Evolutionary conservation across 2,329 filamentous ascomycete genomes (phyloP).

Genomic region (Colletotrichum sp.): DNA sequence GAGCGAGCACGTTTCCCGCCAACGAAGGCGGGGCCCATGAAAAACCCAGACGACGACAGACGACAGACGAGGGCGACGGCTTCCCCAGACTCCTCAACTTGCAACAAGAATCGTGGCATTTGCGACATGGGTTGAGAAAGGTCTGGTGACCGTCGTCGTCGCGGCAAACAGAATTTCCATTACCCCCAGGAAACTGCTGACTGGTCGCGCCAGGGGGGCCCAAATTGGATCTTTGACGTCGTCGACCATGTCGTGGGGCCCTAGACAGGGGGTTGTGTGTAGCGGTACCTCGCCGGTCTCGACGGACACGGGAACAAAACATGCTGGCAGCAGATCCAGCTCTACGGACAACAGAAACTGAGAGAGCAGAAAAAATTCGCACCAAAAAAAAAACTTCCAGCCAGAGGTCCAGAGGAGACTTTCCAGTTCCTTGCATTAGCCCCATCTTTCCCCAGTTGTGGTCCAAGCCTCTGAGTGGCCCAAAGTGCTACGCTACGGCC

Average conservation of each 20-base stretch:
- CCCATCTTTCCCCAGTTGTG: slow-evolving; percentile 9
- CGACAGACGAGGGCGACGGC: background rate
- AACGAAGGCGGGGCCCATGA: background rate
- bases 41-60: background rate
- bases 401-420: background rate
- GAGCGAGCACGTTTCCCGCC: slow-evolving; percentile 1
- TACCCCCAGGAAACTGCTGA: slow-evolving; percentile 22
- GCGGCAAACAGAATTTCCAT: slow-evolving; percentile 15
- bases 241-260: background rate
- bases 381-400: background rate
- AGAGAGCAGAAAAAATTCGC: background rate
- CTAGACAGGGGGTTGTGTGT: background rate
- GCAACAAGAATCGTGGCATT: slow-evolving; percentile 9
- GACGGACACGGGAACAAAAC: background rate
- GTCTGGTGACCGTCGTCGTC: slow-evolving; percentile 13
- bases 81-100: background rate
- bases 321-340: slow-evolving; percentile 5
- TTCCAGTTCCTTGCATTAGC: slow-evolving; percentile 21
- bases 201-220: background rate
- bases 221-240: slow-evolving; percentile 9
- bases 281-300: background rate
- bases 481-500: background rate
- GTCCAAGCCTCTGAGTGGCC: background rate
- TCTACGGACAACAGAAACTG: background rate
- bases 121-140: background rate